These are phyloP conservation scores for Saccharomycopsis guyanensis DNA, from an alignment of 805 yeast genomes.

Conservation along the genomic window DNA sequence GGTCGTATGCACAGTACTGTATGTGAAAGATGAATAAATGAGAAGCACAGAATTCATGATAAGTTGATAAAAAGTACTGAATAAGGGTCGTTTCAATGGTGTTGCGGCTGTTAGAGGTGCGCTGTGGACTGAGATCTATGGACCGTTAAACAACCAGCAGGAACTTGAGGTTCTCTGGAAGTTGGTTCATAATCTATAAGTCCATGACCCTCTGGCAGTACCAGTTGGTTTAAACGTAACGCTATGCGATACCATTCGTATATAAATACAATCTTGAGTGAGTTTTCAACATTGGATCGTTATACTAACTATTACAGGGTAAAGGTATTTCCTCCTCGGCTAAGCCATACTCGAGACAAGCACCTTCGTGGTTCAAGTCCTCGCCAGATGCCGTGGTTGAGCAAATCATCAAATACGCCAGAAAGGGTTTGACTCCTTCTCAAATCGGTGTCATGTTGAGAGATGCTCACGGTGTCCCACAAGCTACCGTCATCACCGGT, in stretches of 20 bases:
- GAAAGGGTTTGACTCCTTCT: constrained; percentile 99
- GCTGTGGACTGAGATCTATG: background rate
- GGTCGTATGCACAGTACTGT: constrained; percentile 99
- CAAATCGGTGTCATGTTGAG: constrained; percentile 99
- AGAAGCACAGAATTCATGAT: background rate
- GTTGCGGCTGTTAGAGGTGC: constrained; percentile 3
- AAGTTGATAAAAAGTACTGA: constrained; percentile 8
- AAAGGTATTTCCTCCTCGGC: constrained; percentile 99
- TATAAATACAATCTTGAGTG: background rate
- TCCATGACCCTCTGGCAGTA: background rate
- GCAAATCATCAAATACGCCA: constrained; percentile 98
- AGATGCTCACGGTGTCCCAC: constrained; percentile 99
- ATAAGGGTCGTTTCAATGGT: constrained; percentile 13
- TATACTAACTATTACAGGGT: constrained; percentile 63
- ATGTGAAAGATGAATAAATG: constrained; percentile 38
- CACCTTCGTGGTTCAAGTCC: constrained; percentile 99
- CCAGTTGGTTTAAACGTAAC: constrained; percentile 13
- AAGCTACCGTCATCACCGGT: constrained; percentile 95
- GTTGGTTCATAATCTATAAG: background rate
- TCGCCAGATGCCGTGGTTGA: constrained; percentile 93
- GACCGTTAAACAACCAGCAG: background rate
- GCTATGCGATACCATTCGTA: constrained; percentile 18
- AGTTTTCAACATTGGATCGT: background rate
- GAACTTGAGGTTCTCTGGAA: background rate
- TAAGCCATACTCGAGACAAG: constrained; percentile 97